phyloP scores from a whole-genome alignment of 208 protist genomes.

The Leishmania gerbilli region DNA sequence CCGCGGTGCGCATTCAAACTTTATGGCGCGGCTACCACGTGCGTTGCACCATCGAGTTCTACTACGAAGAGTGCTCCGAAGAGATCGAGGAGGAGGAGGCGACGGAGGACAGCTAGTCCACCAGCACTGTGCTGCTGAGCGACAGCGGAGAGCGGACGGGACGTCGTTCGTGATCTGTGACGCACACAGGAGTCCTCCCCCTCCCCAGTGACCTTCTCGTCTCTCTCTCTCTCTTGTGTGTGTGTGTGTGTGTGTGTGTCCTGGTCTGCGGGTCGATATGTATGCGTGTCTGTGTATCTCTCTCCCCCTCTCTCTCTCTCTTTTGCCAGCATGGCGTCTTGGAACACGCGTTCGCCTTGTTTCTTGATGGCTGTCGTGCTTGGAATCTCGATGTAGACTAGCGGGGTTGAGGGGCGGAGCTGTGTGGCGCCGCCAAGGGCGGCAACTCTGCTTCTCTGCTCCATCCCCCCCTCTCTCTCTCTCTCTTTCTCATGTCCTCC shows the following conservation, averaged over 20 bases:
- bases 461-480: background rate
- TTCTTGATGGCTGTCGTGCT: background rate
- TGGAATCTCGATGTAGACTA: constrained; percentile 2
- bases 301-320: too few species aligned
- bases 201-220: background rate
- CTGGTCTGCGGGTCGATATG: background rate
- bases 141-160: background rate
- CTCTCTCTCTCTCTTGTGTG: background rate
- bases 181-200: background rate
- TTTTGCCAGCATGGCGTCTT: too few species aligned
- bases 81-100: constrained; percentile 24
- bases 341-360: background rate
- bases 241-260: background rate
- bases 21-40: constrained; percentile 56
- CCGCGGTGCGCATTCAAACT: constrained; percentile 50
- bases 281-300: background rate
- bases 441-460: background rate
- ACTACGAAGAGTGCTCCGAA: constrained; percentile 61
- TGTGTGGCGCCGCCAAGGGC: background rate
- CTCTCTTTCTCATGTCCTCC: background rate
- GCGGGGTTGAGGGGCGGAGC: background rate
- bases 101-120: background rate
- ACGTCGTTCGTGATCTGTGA: background rate
- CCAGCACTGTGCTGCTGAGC: background rate
- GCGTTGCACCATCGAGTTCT: constrained; percentile 49